Evolutionary conservation across 805 yeast species (phyloP), one percentile per base, ranked within the genome.

Genomic region (Blastobotrys peoriensis): DNA sequence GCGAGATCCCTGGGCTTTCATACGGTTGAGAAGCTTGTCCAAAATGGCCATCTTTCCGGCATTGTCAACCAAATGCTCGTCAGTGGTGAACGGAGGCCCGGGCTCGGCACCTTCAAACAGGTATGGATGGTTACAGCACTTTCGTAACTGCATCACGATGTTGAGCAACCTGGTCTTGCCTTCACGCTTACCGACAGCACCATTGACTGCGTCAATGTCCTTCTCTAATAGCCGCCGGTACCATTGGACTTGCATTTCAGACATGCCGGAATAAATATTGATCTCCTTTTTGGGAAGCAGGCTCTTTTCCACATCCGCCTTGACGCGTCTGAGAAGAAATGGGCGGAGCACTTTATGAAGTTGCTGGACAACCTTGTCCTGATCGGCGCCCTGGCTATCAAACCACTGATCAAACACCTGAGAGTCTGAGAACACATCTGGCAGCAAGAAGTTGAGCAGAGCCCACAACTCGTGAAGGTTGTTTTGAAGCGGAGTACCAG

Each of bases 91-190:
- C 0, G 98, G 98, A 1, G 98, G 98, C 5, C 98, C 98, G 0
- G 97, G 98, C 62, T 89, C 98, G 0, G 98, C 98, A n/a, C 98
- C 97, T 61, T 91, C 97, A 60, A 93, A 93, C 41, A 91, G 67
- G 64, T 93, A 91, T 0, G 98, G 98, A 63, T 93, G 98, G 61
- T 93, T 91, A 63, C 98, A 93, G 64, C 98, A 91, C 65, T 91
- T 91, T 55, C 98, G 74, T 47, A 91, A 71, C 65, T 91, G 98
- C 98, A 91, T 91, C 8, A 93, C 97, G 53, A 91, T 91, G 59
- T 91, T 91, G 44, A 93, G 70, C 44, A 93, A 69, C 46, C 97
- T 72, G 3, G 96, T 89, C 55, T 89, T 91, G 17, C 63, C 60
- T 61, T 93, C 98, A 43, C 94, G 74, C 63, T 87, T 87, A 3